Evolutionary conservation across 163 green algal species (phyloP), one percentile per base, ranked within the genome.

Genomic region (Chlamydomonas reinhardtii): DNA sequence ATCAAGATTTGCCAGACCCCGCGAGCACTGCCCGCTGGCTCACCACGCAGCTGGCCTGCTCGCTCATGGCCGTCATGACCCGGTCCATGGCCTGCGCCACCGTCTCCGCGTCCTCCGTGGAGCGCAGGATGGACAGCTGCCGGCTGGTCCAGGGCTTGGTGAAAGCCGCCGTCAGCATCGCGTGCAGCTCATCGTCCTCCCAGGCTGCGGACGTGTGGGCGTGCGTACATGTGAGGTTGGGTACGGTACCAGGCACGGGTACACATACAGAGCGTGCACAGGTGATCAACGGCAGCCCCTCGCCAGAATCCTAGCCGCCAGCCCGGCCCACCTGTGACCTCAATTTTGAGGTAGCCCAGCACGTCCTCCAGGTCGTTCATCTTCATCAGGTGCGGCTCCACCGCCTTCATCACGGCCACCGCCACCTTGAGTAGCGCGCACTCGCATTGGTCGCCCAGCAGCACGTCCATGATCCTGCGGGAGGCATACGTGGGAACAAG

Each of bases 321-420:
- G 6, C 48, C 48, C 48, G 48, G 14, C 65, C n/a, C 34, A 91
- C 88, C 65, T 52, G 90, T 85, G 19, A 90, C 59, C 27, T 91
- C 85, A 24, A 87, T 39, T 75, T 93, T 93, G 32, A 93, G 85
- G 68, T 91, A 76, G 29, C 66, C 48, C 25, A 98, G 91, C 43
- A 96, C 87, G 35, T 96, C 94, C 88, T 98, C 96, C 91, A 98
- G 95, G 85, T 98, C 94, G 52, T 92, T 72, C 75, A 96, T 92
- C 43, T 89, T 72, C 37, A 97, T 85, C 65, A 98, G 77, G 48
- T 93, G 88, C 2, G 82, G 56, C 82, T 96, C 94, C 35, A 83
- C 92, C 39, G 93, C 84, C 29, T 86, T 89, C 87, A 98, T 85
- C 8, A 98, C 76, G 0, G 92, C 88, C 73, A 97, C 85, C 2